Percentiles rank a stretch among this genome's conserved stretches.
phyloP scores from a whole-genome alignment of 2,329 filamentous ascomycete species.

The Pseudogymnoascus sp. region DNA sequence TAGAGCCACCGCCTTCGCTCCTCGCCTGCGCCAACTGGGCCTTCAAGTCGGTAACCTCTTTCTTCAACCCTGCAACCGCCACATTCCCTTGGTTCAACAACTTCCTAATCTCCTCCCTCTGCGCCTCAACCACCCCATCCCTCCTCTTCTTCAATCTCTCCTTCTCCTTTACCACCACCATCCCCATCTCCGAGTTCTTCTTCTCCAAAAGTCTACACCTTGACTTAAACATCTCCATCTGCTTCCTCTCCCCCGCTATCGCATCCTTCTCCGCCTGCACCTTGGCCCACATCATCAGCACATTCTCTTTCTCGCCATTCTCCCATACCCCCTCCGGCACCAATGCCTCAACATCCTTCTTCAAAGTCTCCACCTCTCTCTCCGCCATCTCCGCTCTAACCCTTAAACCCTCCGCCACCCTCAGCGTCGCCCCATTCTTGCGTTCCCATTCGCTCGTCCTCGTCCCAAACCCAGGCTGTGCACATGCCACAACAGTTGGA shows the following conservation, averaged over 20 bases:
- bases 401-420: neutral
- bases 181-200: neutral
- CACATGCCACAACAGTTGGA: conserved; percentile 31
- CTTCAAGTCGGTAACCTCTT: neutral
- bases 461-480: conserved; percentile 24
- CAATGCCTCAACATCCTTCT: neutral
- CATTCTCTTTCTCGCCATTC: neutral
- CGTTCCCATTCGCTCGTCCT: conserved; percentile 20
- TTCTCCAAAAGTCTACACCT: neutral
- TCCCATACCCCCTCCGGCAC: neutral
- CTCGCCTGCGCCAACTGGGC: neutral
- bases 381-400: neutral
- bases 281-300: neutral
- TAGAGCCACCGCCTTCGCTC: neutral
- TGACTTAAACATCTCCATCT: neutral
- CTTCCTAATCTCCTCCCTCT: neutral
- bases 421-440: neutral
- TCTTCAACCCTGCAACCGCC: neutral
- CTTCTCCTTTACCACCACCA: neutral
- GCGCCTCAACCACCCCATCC: conserved; percentile 10
- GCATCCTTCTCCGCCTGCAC: neutral
- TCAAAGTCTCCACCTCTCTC: neutral
- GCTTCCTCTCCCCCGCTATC: neutral
- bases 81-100: neutral
- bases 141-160: neutral